Evolutionary conservation across 2,329 filamentous ascomycete species (phyloP).

Genomic region (Pseudocercospora macadamiae): DNA sequence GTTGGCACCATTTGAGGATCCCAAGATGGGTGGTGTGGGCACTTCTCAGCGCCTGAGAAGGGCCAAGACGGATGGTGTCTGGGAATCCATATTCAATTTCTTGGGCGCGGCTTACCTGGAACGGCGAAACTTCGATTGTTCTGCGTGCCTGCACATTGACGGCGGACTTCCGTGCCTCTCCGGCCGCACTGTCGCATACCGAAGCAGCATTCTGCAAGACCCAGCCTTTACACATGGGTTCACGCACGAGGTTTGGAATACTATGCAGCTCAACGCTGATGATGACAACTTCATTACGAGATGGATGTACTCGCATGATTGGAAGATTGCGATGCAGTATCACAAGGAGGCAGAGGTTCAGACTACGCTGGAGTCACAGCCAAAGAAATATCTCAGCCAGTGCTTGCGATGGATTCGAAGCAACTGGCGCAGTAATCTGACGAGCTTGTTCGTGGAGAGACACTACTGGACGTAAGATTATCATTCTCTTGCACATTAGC

Average conservation of each 20-base stretch:
- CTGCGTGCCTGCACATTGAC: constrained; percentile 91
- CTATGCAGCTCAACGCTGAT: constrained; percentile 90
- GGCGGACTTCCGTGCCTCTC: constrained; percentile 97
- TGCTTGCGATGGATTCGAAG: constrained; percentile 94
- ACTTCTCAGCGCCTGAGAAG: constrained; percentile 86
- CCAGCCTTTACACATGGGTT: constrained; percentile 85
- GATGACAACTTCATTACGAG: constrained; percentile 98
- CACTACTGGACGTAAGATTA: constrained; percentile 79
- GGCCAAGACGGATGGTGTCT: constrained; percentile 58
- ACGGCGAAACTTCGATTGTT: constrained; percentile 94
- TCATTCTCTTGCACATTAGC: constrained; percentile 33
- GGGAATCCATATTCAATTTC: constrained; percentile 73
- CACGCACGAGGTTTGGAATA: constrained; percentile 85
- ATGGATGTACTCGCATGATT: constrained; percentile 89
- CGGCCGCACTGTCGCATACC: constrained; percentile 89
- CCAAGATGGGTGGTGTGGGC: constrained; percentile 82
- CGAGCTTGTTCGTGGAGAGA: constrained; percentile 80
- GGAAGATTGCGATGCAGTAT: constrained; percentile 96
- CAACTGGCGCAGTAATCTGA: constrained; percentile 97
- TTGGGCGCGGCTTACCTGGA: constrained; percentile 90
- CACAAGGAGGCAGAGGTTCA: constrained; percentile 87
- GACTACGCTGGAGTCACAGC: constrained; percentile 87
- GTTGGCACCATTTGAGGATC: constrained; percentile 85
- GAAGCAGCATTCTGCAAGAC: constrained; percentile 83
- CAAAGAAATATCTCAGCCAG: constrained; percentile 81